Evolutionary conservation across 2,329 filamentous ascomycete species (phyloP).

Genomic region (Arthrocladium fulminans): DNA sequence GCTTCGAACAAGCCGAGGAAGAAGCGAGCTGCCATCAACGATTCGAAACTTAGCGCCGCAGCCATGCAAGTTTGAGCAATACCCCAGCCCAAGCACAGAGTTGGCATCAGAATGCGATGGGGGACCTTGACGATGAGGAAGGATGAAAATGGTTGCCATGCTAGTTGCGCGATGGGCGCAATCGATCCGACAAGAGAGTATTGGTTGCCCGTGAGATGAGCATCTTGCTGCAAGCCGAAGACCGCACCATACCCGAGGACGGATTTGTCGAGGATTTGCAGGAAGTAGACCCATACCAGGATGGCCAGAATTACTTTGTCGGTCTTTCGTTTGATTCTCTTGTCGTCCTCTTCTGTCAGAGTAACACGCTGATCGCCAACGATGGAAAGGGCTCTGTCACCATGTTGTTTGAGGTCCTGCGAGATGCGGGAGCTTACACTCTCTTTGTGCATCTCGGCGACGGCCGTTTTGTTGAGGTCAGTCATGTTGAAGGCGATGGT

Average conservation of each 20-base stretch:
- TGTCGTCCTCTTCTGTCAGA: slow-evolving; percentile 36
- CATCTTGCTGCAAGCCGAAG: slow-evolving; percentile 45
- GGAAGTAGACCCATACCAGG: slow-evolving; percentile 39
- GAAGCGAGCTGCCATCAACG: slow-evolving; percentile 42
- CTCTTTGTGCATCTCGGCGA: slow-evolving; percentile 12
- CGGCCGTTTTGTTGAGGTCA: neutral
- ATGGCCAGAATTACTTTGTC: slow-evolving; percentile 49
- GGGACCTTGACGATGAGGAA: slow-evolving; percentile 54
- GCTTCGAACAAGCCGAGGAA: slow-evolving; percentile 47
- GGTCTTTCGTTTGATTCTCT: slow-evolving; percentile 52
- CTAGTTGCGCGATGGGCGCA: slow-evolving; percentile 51
- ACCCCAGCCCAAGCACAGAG: slow-evolving; percentile 41
- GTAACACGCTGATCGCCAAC: slow-evolving; percentile 24
- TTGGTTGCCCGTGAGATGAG: slow-evolving; percentile 43
- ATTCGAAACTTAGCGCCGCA: slow-evolving; percentile 38
- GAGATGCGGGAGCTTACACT: slow-evolving; percentile 13
- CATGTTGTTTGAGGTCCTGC: slow-evolving; percentile 18
- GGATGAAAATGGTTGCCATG: slow-evolving; percentile 53
- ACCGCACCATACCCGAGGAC: slow-evolving; percentile 51
- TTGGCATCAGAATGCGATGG: slow-evolving; percentile 50
- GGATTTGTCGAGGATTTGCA: slow-evolving; percentile 50
- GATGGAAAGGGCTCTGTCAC: slow-evolving; percentile 20
- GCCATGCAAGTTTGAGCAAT: slow-evolving; percentile 42
- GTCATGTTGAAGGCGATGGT: neutral
- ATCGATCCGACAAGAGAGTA: slow-evolving; percentile 53